Base-by-base conservation (phyloP, 345 rosid species). In the Pistacia atlantica region DNA sequence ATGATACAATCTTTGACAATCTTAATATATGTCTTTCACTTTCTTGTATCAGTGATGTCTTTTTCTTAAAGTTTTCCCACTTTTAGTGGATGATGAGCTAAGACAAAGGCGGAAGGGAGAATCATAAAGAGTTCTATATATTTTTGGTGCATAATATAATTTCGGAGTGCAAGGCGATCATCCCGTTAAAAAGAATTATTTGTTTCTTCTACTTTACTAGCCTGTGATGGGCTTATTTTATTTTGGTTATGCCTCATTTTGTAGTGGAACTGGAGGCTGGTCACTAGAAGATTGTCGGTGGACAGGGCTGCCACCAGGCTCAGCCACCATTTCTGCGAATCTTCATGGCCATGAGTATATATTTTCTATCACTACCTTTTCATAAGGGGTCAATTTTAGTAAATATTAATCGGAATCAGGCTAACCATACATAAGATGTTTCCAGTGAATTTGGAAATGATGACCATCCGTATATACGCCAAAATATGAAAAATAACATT, bases 21-120 rank as follows among this genome's bases (percentile, higher is more conserved):
- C 67, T 46, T 31, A 33, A 61, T 35, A 73, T 33, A 49, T 49
- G 13, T 0, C 12, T 9, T 13, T 49, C 12, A 49, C 13, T 49
- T 2, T 11, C 54, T 49, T 49, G 11, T 49, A 49, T n/a, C 16
- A 20, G 54, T 12, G 42, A 17, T 20, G 51, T 71, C 25, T 25
- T 25, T 25, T 25, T 37, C 54, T 72, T 66, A 76, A 79, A 82
- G 78, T 13, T 17, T 13, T 4, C 72, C 64, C 28, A 73, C 83
- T 70, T 77, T 80, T 57, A 35, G 22, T n/a, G 42, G 31, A 62
- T 2, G 62, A 48, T 75, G 84, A 80, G 60, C 78, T 65, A 72
- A 77, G 65, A 77, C 52, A 74, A 69, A 68, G 46, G 74, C 38
- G 49, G 11, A 35, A 11, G 18, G 54, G 16, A 31, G 68, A 25